Percentiles rank a stretch among this genome's conserved stretches.
Conservation (phyloP, 495 filamentous ascomycete species). For the Melanomma pulvis-pyrius region DNA sequence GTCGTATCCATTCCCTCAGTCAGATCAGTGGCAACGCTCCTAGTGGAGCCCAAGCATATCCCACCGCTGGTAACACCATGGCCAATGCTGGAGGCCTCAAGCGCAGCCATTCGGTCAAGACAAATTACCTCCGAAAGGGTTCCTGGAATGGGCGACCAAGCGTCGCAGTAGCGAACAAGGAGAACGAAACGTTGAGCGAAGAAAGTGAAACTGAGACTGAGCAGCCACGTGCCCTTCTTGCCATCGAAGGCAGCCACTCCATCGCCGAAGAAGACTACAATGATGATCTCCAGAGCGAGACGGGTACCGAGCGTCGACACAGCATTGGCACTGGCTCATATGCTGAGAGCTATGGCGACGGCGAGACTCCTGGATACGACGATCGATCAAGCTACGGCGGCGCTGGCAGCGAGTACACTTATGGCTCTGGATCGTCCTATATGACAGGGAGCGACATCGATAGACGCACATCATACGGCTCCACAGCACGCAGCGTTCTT, state of each 20-base stretch:
- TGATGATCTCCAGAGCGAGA: conserved; percentile 51
- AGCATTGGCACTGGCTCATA: conserved; percentile 38
- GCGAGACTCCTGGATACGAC: conserved; percentile 50
- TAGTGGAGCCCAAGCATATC: conserved; percentile 60
- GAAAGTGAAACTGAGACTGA: conserved; percentile 42
- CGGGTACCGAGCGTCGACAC: conserved; percentile 54
- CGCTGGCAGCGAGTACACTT: conserved; percentile 53
- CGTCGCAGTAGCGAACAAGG: conserved; percentile 57
- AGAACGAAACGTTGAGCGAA: conserved; percentile 59
- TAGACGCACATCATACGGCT: conserved; percentile 56
- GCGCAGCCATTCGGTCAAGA: conserved; percentile 73
- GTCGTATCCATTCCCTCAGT: conserved; percentile 85
- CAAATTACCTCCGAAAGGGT: conserved; percentile 64
- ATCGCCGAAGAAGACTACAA: conserved; percentile 55
- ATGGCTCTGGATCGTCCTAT: conserved; percentile 54
- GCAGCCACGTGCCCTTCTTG: neutral
- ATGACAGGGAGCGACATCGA: conserved; percentile 52
- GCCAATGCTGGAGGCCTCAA: conserved; percentile 42
- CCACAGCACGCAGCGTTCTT: conserved; percentile 45
- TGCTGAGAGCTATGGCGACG: conserved; percentile 39
- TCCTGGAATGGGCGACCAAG: conserved; percentile 65
- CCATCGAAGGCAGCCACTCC: conserved; percentile 10
- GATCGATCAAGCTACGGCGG: conserved; percentile 58
- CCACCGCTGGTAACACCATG: conserved; percentile 58
- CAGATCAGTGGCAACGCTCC: conserved; percentile 79